phyloP scores from a whole-genome alignment of 108 stramenopile species.

The Hondaea fermentalgiana region DNA sequence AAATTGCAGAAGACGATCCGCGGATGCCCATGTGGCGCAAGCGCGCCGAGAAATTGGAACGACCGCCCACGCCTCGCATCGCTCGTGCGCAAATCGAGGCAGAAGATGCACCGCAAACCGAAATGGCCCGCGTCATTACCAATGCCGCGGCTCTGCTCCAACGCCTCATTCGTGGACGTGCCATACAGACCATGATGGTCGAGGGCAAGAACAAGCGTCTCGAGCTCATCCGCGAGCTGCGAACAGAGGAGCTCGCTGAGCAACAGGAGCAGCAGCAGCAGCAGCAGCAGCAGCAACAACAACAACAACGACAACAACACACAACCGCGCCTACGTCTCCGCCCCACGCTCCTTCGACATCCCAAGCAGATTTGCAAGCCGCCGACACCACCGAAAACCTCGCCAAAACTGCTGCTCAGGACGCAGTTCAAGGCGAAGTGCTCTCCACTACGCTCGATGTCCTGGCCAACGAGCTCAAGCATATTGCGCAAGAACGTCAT shows the following conservation, averaged over 20 bases:
- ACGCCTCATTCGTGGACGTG: conserved; percentile 41
- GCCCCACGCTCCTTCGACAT: no score
- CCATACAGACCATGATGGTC: conserved; percentile 44
- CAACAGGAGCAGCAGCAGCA: not conserved
- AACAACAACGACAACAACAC: no score
- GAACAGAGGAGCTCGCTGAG: conserved; percentile 31
- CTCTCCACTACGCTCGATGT: conserved; percentile 22
- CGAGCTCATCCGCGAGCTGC: conserved; percentile 43
- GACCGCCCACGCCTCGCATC: conserved; percentile 34
- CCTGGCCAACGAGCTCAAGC: conserved; percentile 33
- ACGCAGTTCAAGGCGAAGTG: conserved; percentile 30
- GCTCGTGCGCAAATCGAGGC: not conserved
- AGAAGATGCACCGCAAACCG: not conserved
- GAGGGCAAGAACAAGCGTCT: conserved; percentile 36
- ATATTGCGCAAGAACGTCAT: conserved; percentile 19
- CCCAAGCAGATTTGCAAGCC: no score
- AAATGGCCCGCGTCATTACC: not conserved
- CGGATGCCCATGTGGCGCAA: conserved; percentile 20
- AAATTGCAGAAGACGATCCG: not conserved
- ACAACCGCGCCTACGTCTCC: no score
- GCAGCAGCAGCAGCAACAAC: no score
- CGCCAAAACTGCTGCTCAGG: not conserved
- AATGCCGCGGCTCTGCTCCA: conserved; percentile 32
- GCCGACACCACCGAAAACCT: not conserved
- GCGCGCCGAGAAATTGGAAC: not conserved